Evolutionary conservation across 495 filamentous ascomycete genomes (phyloP).

Genomic region (Copromyces sp.): DNA sequence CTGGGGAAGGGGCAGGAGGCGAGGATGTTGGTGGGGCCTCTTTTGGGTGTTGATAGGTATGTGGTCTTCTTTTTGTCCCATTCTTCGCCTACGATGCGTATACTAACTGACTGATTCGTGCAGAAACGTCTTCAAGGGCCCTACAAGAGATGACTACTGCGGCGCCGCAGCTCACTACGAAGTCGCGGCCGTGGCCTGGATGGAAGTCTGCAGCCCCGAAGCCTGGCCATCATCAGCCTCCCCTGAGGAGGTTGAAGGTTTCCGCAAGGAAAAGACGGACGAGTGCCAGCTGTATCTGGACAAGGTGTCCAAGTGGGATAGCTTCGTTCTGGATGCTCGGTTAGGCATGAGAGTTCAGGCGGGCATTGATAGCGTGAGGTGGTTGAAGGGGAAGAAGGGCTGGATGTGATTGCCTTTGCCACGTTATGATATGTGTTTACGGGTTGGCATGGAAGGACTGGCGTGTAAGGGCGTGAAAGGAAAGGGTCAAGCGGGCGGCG

Average conservation of each 20-base stretch:
- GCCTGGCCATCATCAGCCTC: constrained; percentile 8
- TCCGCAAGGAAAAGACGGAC: constrained; percentile 43
- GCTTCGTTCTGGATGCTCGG: constrained; percentile 76
- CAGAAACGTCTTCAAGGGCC: constrained; percentile 58
- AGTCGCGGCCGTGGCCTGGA: constrained; percentile 75
- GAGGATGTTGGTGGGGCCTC: constrained; percentile 46
- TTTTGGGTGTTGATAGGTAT: constrained; percentile 55
- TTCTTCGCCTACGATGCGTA: background rate
- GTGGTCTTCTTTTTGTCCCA: constrained; percentile 1
- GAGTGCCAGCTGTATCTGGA: constrained; percentile 67
- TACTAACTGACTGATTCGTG: background rate
- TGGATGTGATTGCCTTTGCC: constrained; percentile 15
- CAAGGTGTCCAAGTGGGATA: constrained; percentile 74
- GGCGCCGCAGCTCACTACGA: constrained; percentile 79
- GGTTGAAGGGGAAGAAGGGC: constrained; percentile 42
- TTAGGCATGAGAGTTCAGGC: constrained; percentile 80
- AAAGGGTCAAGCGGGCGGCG: background rate
- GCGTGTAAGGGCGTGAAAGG: background rate
- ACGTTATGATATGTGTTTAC: background rate
- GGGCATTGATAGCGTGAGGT: constrained; percentile 64
- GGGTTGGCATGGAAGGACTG: background rate
- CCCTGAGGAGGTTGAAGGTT: constrained; percentile 24
- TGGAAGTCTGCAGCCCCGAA: constrained; percentile 35
- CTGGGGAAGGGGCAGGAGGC: constrained; percentile 53
- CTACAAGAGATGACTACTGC: constrained; percentile 71